Base-by-base conservation (phyloP, 805 yeast species). In the Candida glaebosa region DNA sequence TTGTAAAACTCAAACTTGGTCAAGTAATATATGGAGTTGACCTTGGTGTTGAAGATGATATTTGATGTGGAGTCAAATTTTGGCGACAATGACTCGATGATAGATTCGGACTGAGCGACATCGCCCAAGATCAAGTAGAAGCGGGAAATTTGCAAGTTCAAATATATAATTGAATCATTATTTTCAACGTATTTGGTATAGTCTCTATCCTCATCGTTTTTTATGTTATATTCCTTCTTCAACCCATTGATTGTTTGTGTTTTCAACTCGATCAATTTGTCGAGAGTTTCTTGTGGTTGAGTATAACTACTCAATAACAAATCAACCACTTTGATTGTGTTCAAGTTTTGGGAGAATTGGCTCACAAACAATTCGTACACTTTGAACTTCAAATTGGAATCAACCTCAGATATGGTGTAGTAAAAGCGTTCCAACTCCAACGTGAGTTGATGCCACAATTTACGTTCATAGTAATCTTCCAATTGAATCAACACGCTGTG, bases 401-500 rank as follows among this genome's bases (percentile, higher is more conserved):
- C 63, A 10, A 85, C 71, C 19, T 69, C 70, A 6, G 78, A 73
- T 42, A 73, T 69, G 33, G 67, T 68, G 25, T 43, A 40, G 66
- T 79, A 91, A 56, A 90, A 76, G 47, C 73, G 75, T 26, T 68
- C 69, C 43, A 93, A 69, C 5, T 78, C 64, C 46, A 78, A 77
- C 2, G 96, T 87, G 58, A 93, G 75, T 69, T 93, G 98, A 67
- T 84, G 95, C 97, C 97, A 93, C 59, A 91, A 75, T 62, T 88
- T 89, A 52, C 96, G 74, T 57, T 89, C 96, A 65, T 87, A 85
- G 43, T 73, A 71, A 53, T 88, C 96, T 57, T 90, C 97, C 58
- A 91, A 76, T 40, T 78, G 76, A 56, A 78, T 82, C 52, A 84
- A 75, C 5, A 73, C 60, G 20, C 80, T 76, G 7, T 79, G 69